Base-by-base conservation (phyloP, 495 filamentous ascomycete genomes). In the Penicillium pancosmium region DNA sequence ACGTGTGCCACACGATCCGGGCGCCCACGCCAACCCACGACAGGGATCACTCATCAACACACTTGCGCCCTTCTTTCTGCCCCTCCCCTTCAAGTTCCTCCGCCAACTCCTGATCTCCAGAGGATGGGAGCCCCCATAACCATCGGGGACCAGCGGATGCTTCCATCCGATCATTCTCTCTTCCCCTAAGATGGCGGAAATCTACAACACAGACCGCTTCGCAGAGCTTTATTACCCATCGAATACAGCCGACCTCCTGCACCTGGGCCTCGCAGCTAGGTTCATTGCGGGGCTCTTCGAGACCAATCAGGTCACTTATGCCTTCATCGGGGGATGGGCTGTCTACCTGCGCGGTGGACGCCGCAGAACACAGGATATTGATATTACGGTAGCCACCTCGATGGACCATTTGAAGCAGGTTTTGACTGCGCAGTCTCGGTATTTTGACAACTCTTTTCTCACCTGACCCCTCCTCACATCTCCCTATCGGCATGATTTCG, bases 161-260 rank as follows among this genome's bases (percentile, higher is more conserved):
- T 38, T 41, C 40, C 33, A 50, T 51, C 13, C 52, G 27, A 44
- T 35, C 23, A 49, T 34, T 49, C 16, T 31, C 54, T n/a, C 31
- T 50, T 27, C 23, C 54, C 27, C 7, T 34, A 50, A 62, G 62
- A 66, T 66, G 63, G 63, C 63, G 49, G 63, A 66, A 55, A 66
- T 66, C 50, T 66, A 66, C 52, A 62, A 66, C 41, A 66, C 63
- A 36, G 63, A 66, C 38, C 63, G 63, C 35, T 66, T 66, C 54
- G 63, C 63, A 25, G 59, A 66, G 56, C 63, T 66, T 33, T 66
- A 66, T 50, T 66, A 62, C 34, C 63, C 63, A 41, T 66, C 63
- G 33, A 66, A 66, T 43, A 62, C 59, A 13, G 63, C 63, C 56
- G 63, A 66, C 41, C 56, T 66, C 36, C 53, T 66, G 44, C 63